Evolutionary conservation across 2,329 filamentous ascomycete species (phyloP).

Genomic region (Microdochium bolleyi): DNA sequence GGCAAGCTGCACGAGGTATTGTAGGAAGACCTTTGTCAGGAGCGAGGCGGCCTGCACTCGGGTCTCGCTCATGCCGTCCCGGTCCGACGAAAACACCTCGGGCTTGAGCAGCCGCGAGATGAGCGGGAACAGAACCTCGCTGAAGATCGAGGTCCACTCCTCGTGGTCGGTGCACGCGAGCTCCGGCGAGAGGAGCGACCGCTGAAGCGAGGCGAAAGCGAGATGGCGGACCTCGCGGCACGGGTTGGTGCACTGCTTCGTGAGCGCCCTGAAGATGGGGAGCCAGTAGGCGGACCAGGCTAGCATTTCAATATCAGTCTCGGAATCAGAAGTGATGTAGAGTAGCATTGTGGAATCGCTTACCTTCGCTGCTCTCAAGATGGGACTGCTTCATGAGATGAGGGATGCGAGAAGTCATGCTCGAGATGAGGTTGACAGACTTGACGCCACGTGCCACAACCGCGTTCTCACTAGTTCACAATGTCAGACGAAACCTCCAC

Average conservation of each 20-base stretch:
- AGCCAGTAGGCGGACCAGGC: constrained; percentile 98
- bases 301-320: constrained; percentile 27
- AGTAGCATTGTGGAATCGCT: constrained; percentile 7
- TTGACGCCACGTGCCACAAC: constrained; percentile 70
- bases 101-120: constrained; percentile 84
- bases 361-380: constrained; percentile 77
- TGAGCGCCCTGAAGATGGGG: constrained; percentile 84
- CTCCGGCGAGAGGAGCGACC: constrained; percentile 76
- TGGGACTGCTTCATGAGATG: constrained; percentile 88
- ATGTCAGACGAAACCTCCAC: constrained; percentile 5
- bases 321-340: not conserved
- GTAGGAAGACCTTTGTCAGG: constrained; percentile 90
- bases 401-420: constrained; percentile 74
- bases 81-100: constrained; percentile 87
- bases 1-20: constrained; percentile 79
- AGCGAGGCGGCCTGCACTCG: constrained; percentile 85
- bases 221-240: constrained; percentile 88
- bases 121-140: constrained; percentile 86
- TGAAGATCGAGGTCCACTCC: constrained; percentile 93
- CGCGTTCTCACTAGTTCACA: constrained; percentile 51
- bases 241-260: constrained; percentile 85
- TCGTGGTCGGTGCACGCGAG: constrained; percentile 76
- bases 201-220: constrained; percentile 78
- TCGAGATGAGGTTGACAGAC: constrained; percentile 74
- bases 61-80: constrained; percentile 90